Conservation (phyloP, 352 stramenopile species). For the Pythium periplocum region DNA sequence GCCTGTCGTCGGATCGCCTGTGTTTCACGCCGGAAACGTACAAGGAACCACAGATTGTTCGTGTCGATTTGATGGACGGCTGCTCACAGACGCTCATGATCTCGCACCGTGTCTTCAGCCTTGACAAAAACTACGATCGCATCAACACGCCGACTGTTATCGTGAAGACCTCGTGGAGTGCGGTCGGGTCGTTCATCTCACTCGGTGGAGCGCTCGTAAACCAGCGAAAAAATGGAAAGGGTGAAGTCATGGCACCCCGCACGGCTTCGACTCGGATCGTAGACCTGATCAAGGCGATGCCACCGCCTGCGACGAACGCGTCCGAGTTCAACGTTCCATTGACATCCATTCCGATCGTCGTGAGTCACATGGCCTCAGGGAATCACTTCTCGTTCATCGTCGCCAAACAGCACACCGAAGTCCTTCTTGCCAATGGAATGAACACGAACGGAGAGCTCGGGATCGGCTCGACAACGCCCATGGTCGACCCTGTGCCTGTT, state of each 20-base stretch:
- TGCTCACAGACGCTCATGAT: constrained; percentile 40
- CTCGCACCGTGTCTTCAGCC: constrained; percentile 55
- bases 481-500: constrained; percentile 31
- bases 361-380: constrained; percentile 52
- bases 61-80: constrained; percentile 49
- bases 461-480: constrained; percentile 32
- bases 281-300: constrained; percentile 22
- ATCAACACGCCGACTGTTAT: constrained; percentile 43
- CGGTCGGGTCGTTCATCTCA: constrained; percentile 30
- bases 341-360: constrained; percentile 22
- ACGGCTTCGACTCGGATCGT: constrained; percentile 15
- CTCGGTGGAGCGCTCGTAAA: constrained; percentile 42
- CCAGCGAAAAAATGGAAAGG: constrained; percentile 31
- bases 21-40: constrained; percentile 65
- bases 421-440: constrained; percentile 44
- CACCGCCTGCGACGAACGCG: background rate
- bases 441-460: constrained; percentile 61
- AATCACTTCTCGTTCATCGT: constrained; percentile 57
- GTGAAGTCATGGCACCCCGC: constrained; percentile 17
- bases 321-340: constrained; percentile 3
- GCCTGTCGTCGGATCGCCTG: constrained; percentile 60
- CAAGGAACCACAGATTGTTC: constrained; percentile 51
- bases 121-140: constrained; percentile 60
- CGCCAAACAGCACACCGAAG: constrained; percentile 31
- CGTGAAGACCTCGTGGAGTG: constrained; percentile 35